These are phyloP conservation scores for Didymella lethalis DNA, from an alignment of 2,329 filamentous ascomycete genomes.

Conservation along the genomic window DNA sequence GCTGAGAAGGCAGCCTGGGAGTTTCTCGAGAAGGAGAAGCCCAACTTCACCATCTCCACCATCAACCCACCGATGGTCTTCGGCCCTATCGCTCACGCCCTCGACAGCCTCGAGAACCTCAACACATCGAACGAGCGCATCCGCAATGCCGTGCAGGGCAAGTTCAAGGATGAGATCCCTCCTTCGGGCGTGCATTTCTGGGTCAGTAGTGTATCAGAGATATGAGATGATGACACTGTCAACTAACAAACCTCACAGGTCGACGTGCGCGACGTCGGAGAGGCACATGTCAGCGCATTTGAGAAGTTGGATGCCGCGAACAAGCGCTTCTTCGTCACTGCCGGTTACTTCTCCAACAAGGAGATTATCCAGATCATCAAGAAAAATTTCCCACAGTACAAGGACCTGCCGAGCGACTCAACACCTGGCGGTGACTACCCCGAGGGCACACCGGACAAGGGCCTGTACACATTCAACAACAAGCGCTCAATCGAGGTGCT, in stretches of 20 bases:
- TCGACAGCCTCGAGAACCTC: conserved; percentile 68
- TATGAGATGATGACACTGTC: too few relatives aligned
- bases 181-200: conserved; percentile 63
- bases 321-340: conserved; percentile 68
- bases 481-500: conserved; percentile 63
- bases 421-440: conserved; percentile 57
- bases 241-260: conserved; percentile 21
- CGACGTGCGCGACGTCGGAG: conserved; percentile 65
- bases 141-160: conserved; percentile 68
- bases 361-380: conserved; percentile 64
- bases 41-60: conserved; percentile 58
- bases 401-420: conserved; percentile 57
- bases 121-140: conserved; percentile 78
- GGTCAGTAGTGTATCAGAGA: conserved; percentile 32
- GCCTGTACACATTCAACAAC: conserved; percentile 61
- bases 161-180: conserved; percentile 64
- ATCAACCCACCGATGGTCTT: conserved; percentile 61
- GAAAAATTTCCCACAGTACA: conserved; percentile 63
- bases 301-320: conserved; percentile 65
- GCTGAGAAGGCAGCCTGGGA: conserved; percentile 64
- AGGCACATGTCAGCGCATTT: conserved; percentile 68
- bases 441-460: conserved; percentile 54
- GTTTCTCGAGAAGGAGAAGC: conserved; percentile 60
- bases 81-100: conserved; percentile 63
- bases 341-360: conserved; percentile 68